Conservation (phyloP, 495 filamentous ascomycete species). For the Hypoxylon crocopeplum region DNA sequence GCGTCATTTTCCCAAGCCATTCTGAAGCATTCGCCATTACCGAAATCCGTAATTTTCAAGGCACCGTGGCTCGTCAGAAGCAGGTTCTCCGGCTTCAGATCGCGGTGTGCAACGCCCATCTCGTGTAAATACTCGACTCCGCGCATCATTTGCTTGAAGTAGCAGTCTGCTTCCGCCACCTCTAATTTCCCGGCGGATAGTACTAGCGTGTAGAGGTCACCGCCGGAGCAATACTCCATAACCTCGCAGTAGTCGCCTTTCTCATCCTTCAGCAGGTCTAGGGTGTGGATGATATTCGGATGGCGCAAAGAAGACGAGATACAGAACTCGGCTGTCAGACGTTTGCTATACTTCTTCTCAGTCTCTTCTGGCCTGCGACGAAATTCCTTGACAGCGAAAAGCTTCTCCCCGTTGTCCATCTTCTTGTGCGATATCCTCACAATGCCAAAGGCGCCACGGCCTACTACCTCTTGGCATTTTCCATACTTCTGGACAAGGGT, state of each 20-base stretch:
- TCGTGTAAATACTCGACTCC: conserved; percentile 99
- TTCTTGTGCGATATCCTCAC: conserved; percentile 98
- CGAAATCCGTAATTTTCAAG: conserved; percentile 99
- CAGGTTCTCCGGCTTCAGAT: conserved; percentile 97
- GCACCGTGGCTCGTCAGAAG: conserved; percentile 90
- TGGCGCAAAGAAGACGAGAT: conserved; percentile 96
- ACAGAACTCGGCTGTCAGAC: conserved; percentile 98
- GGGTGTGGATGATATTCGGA: conserved; percentile 97
- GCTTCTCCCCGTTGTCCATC: conserved; percentile 86
- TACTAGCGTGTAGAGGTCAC: conserved; percentile 94
- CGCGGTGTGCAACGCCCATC: conserved; percentile 98
- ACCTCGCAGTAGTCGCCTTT: conserved; percentile 99
- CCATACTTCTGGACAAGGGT: conserved; percentile 96
- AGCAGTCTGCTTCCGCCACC: conserved; percentile 93
- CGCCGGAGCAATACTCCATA: conserved; percentile 98
- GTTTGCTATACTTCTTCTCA: conserved; percentile 96
- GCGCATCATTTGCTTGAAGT: conserved; percentile 99
- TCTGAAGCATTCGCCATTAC: conserved; percentile 98
- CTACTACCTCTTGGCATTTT: conserved; percentile 97
- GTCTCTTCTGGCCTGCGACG: conserved; percentile 92
- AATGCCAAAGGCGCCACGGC: conserved; percentile 96
- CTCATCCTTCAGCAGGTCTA: conserved; percentile 92
- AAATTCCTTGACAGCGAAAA: conserved; percentile 99
- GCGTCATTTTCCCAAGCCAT: conserved; percentile 99
- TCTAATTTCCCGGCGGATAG: conserved; percentile 93